Evolutionary conservation across 345 rosid species (phyloP).

Genomic region (Lepidium africanum): DNA sequence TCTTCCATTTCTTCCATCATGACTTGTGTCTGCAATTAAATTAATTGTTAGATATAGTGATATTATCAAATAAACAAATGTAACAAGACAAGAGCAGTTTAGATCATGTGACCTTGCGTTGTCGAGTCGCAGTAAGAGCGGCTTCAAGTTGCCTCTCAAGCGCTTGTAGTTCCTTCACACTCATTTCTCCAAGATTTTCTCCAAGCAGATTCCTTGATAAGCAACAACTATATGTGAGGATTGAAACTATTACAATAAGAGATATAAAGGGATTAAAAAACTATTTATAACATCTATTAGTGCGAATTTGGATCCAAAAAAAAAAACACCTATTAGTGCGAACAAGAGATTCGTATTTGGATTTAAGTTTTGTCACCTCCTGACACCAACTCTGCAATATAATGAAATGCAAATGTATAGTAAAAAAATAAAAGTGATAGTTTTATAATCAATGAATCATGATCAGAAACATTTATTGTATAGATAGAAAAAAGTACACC

Average conservation of each 20-base stretch:
- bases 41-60: background rate
- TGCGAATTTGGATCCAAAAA: too few species aligned
- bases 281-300: background rate
- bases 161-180: conserved; percentile 58
- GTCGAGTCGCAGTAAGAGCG: conserved; percentile 66
- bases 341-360: conserved; percentile 71
- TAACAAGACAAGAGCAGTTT: background rate
- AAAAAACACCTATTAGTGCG: conserved; percentile 92
- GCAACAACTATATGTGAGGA: background rate
- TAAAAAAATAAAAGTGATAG: background rate
- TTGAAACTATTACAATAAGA: background rate
- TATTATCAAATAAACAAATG: background rate
- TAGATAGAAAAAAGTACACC: too few species aligned
- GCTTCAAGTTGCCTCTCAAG: conserved; percentile 83
- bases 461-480: background rate
- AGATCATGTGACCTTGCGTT: conserved; percentile 51
- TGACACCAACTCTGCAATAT: conserved; percentile 61
- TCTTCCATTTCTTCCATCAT: conserved; percentile 83
- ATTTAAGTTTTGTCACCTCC: conserved; percentile 65
- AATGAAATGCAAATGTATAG: background rate
- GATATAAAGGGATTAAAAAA: background rate
- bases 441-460: background rate
- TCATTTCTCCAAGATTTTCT: conserved; percentile 75
- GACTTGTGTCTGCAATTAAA: conserved; percentile 48
- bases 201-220: conserved; percentile 70